A percentile compares a stretch with the other conserved stretches of the same genome.
phyloP scores from a whole-genome alignment of 1,284 basidiomycete species.

The Ustilago sp. region DNA sequence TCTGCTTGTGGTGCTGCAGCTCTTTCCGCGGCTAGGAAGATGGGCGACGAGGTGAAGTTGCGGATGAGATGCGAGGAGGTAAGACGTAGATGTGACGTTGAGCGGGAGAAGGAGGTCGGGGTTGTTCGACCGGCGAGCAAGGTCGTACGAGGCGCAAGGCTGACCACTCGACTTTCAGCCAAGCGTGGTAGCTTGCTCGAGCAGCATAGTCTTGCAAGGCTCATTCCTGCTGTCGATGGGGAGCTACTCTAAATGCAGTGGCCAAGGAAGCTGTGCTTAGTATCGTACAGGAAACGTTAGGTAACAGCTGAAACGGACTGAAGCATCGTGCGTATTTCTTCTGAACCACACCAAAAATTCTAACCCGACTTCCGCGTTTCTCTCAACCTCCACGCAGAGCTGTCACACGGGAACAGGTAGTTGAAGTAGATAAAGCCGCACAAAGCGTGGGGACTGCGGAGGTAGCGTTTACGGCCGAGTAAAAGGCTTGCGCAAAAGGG shows the following conservation, averaged over 20 bases:
- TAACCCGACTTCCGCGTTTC: slow-evolving; percentile 35
- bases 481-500: too few species aligned
- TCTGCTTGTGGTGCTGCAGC: slow-evolving; percentile 26
- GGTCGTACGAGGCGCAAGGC: slow-evolving; percentile 1
- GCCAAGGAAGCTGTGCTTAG: neutral
- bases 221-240: slow-evolving; percentile 8
- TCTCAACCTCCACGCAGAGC: neutral
- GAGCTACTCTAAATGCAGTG: neutral
- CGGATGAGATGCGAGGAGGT: neutral
- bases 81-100: neutral
- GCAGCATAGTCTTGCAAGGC: slow-evolving; percentile 9
- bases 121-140: neutral
- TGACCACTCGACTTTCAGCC: neutral
- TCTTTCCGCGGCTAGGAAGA: neutral
- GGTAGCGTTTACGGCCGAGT: too few species aligned
- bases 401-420: too few species aligned
- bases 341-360: slow-evolving; percentile 13
- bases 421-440: too few species aligned
- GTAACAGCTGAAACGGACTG: neutral
- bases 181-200: neutral
- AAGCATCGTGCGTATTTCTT: slow-evolving; percentile 9
- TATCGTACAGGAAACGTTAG: neutral
- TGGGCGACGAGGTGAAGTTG: slow-evolving; percentile 11
- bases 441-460: too few species aligned
- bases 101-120: neutral